A percentile compares a stretch with the other conserved stretches of the same genome.
These are phyloP conservation scores for Naganishia liquefaciens DNA, from an alignment of 1,284 basidiomycete species.

Conservation along the genomic window DNA sequence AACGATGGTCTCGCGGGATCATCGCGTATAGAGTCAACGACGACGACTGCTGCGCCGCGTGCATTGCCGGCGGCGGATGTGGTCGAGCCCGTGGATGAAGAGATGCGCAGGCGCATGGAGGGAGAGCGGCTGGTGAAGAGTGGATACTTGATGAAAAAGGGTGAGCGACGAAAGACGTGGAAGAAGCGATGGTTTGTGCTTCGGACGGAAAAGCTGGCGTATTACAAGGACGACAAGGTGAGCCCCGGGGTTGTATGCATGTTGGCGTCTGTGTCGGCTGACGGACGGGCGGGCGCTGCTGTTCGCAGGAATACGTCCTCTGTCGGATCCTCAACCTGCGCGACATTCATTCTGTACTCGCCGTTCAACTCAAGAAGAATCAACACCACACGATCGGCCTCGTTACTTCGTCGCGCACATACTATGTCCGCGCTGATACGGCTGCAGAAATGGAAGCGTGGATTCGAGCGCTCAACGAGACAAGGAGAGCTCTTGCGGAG, in stretches of 20 bases:
- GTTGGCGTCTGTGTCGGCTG: no score
- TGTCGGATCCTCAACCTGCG: constrained; percentile 83
- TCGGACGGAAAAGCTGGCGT: constrained; percentile 84
- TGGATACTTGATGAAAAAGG: constrained; percentile 93
- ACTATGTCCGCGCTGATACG: constrained; percentile 80
- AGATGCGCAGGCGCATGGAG: constrained; percentile 61
- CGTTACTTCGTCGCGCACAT: constrained; percentile 88
- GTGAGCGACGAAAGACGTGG: constrained; percentile 96
- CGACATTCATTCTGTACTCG: constrained; percentile 87
- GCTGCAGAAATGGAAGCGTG: constrained; percentile 74
- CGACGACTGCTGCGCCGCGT: neutral
- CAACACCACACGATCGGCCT: constrained; percentile 80
- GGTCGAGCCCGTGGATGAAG: constrained; percentile 52
- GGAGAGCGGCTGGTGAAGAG: constrained; percentile 82
- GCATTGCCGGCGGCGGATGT: constrained; percentile 32
- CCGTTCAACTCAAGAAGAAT: constrained; percentile 85
- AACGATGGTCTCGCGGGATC: constrained; percentile 38
- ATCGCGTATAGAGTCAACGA: no score
- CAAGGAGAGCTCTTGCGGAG: constrained; percentile 65
- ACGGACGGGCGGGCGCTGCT: neutral
- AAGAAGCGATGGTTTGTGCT: constrained; percentile 99
- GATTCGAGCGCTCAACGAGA: constrained; percentile 79
- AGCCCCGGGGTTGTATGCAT: no score
- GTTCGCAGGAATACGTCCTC: constrained; percentile 74
- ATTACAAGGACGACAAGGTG: constrained; percentile 86